Conservation (phyloP, 1,139 yeast genomes). For the Ashbya aceris region DNA sequence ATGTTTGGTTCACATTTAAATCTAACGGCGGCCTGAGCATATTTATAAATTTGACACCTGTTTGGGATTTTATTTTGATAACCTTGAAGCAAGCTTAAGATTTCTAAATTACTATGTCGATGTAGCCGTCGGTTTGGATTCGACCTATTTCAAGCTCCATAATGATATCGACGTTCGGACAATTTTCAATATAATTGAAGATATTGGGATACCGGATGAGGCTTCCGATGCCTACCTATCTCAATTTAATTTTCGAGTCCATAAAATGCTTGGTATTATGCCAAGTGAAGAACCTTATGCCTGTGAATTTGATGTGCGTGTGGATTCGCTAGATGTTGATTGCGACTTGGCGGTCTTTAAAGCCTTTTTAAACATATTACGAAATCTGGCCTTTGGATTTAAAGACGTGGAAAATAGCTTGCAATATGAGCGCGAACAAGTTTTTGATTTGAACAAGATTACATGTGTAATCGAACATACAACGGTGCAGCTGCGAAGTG, state of each 20-base stretch:
- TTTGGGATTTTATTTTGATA: slow-evolving; percentile 53
- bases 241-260: slow-evolving; percentile 59
- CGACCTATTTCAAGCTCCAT: slow-evolving; percentile 15
- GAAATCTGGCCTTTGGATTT: slow-evolving; percentile 52
- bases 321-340: slow-evolving; percentile 50
- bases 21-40: slow-evolving; percentile 72
- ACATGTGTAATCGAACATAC: slow-evolving; percentile 25
- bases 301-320: slow-evolving; percentile 80
- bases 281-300: slow-evolving; percentile 81
- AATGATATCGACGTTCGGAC: slow-evolving; percentile 45
- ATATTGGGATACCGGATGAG: slow-evolving; percentile 4
- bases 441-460: slow-evolving; percentile 64
- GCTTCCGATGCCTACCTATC: slow-evolving; percentile 38
- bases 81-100: slow-evolving; percentile 66
- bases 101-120: slow-evolving; percentile 94
- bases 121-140: slow-evolving; percentile 38
- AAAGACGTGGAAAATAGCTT: slow-evolving; percentile 69
- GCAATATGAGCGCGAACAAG: slow-evolving; percentile 43
- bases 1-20: slow-evolving; percentile 61
- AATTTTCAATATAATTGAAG: slow-evolving; percentile 34
- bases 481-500: slow-evolving; percentile 21
- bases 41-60: slow-evolving; percentile 59
- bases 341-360: slow-evolving; percentile 43
- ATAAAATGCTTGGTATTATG: slow-evolving; percentile 86
- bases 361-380: slow-evolving; percentile 37